A percentile compares a stretch with the other conserved stretches of the same genome.
These are phyloP conservation scores for Vitis riparia DNA, from an alignment of 164 flowering plant species.

Conservation along the genomic window DNA sequence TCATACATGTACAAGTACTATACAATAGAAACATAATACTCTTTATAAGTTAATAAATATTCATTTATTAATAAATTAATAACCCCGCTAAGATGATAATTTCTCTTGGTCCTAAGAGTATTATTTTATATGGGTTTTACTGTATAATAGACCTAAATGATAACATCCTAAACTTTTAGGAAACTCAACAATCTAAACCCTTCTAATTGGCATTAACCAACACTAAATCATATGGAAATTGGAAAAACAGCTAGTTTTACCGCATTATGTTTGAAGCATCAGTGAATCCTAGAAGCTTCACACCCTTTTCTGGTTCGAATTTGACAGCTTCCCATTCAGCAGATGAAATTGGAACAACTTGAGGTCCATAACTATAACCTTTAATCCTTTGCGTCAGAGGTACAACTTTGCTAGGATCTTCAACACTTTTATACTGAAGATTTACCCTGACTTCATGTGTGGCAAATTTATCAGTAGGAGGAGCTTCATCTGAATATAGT, in stretches of 20 bases:
- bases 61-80: no score
- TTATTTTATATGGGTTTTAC: no score
- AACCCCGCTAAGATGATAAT: no score
- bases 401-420: slow-evolving; percentile 59
- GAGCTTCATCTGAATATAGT: slow-evolving; percentile 91
- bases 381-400: slow-evolving; percentile 96
- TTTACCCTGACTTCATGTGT: slow-evolving; percentile 91
- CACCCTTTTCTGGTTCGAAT: slow-evolving; percentile 90
- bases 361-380: slow-evolving; percentile 94
- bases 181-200: no score
- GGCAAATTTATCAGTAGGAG: slow-evolving; percentile 76
- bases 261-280: slow-evolving; percentile 79
- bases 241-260: slow-evolving; percentile 35
- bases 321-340: slow-evolving; percentile 84
- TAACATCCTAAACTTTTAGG: no score
- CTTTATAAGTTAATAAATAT: no score
- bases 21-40: no score
- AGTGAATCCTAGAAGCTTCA: slow-evolving; percentile 90
- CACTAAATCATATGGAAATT: background rate
- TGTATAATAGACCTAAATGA: no score
- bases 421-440: slow-evolving; percentile 70
- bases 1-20: no score
- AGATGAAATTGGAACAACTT: slow-evolving; percentile 89
- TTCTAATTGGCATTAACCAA: background rate
- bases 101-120: no score